A percentile compares a stretch with the other conserved stretches of the same genome.
phyloP scores from a whole-genome alignment of 257 asterid species.

The Ajuga chamaepitys region DNA sequence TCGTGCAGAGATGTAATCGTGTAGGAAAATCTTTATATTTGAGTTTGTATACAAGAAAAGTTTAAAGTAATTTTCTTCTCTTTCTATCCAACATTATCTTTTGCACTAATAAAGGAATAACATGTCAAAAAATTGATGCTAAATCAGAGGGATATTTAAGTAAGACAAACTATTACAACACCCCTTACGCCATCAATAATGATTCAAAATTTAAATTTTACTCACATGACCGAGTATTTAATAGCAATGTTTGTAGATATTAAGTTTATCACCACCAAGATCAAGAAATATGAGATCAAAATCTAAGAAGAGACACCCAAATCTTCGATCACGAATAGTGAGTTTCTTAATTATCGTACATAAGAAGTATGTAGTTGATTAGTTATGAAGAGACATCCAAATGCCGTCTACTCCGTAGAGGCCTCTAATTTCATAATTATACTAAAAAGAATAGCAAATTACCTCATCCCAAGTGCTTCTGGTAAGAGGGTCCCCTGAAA shows the following conservation, averaged over 20 bases:
- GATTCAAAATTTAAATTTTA: background rate
- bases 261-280: background rate
- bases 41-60: too few relatives aligned
- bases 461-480: slow-evolving; percentile 97
- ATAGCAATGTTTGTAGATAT: background rate
- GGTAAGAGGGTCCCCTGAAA: slow-evolving; percentile 73
- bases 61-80: too few relatives aligned
- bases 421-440: background rate
- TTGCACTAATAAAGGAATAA: too few relatives aligned
- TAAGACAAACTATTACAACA: background rate
- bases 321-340: too few relatives aligned
- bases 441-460: background rate
- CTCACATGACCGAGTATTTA: background rate
- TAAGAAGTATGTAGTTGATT: too few relatives aligned
- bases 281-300: background rate
- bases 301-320: too few relatives aligned
- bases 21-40: too few relatives aligned
- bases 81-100: too few relatives aligned
- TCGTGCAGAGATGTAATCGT: too few relatives aligned
- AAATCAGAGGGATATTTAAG: background rate
- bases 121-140: background rate
- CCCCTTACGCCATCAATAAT: background rate
- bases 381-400: background rate
- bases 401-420: background rate
- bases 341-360: too few relatives aligned